Evolutionary conservation across 1,284 basidiomycete species (phyloP).

Genomic region (Melampsora americana): DNA sequence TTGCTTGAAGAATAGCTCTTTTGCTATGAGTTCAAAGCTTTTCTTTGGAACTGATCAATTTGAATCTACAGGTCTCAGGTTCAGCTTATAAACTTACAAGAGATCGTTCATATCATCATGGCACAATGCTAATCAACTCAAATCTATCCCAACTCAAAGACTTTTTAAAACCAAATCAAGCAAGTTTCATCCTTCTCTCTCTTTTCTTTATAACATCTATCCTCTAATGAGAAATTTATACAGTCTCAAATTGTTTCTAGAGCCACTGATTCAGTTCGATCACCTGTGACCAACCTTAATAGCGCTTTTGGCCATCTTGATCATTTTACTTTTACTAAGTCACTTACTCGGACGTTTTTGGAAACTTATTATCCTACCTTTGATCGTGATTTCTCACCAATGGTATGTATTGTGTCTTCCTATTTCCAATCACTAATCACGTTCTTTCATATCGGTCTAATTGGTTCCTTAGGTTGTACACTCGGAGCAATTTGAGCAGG

Average conservation of each 20-base stretch:
- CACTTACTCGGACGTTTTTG: slow-evolving; percentile 70
- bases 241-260: slow-evolving; percentile 63
- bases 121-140: slow-evolving; percentile 95
- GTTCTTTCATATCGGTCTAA: too few species aligned
- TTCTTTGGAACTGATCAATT: slow-evolving; percentile 15
- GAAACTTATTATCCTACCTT: slow-evolving; percentile 60
- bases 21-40: not conserved
- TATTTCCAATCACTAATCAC: too few species aligned
- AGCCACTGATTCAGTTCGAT: slow-evolving; percentile 84
- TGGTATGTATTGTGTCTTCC: not conserved
- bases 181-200: slow-evolving; percentile 52
- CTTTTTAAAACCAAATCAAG: slow-evolving; percentile 69
- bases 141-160: slow-evolving; percentile 68
- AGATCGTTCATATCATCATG: slow-evolving; percentile 91
- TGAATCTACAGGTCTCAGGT: slow-evolving; percentile 72
- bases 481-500: too few species aligned
- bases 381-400: not conserved
- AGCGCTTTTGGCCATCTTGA: slow-evolving; percentile 61
- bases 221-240: not conserved
- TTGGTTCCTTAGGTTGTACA: too few species aligned
- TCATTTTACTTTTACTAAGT: slow-evolving; percentile 69
- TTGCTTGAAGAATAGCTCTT: not conserved
- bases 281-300: slow-evolving; percentile 79
- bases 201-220: not conserved
- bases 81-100: slow-evolving; percentile 95